Evolutionary conservation across 345 rosid species (phyloP), one percentile per base, ranked within the genome.

Genomic region (Salix purpurea): DNA sequence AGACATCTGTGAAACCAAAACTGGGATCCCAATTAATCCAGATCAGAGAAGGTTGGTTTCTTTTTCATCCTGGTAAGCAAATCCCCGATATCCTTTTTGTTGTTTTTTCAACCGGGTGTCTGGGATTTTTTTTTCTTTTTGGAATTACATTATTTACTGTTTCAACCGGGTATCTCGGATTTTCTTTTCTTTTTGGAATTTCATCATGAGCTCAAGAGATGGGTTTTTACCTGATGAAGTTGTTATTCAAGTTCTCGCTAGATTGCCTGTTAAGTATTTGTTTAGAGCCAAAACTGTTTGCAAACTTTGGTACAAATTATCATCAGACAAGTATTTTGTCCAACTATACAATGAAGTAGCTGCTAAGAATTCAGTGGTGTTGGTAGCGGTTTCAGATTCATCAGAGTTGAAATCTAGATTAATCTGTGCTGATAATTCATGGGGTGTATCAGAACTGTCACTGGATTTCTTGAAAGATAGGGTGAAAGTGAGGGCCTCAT

Each of bases 241-340:
- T 32, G n/a, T 90, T 65, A 79, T 88, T 40, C 90, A 86, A 71
- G 90, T 94, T 48, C 92, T 92, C 32, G 85, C 90, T 0, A 85
- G 97, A 81, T 81, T 94, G 85, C 99, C 97, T 54, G 85, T 88
- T 26, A 92, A 91, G 82, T 81, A 91, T 2, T 85, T 94, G 11
- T 85, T 88, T 77, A 85, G 89, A 71, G 85, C 90, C 37, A 92
- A 86, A 87, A 77, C 88, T 67, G 97, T 94, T 3, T 94, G 97
- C 79, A 94, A 88, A 84, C 81, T 84, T 28, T 94, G 97, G 97
- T 72, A 82, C 78, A 82, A 72, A 76, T 85, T 94, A 77, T 76
- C 88, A 30, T 87, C 86, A 8, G 95, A 91, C 52, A 82, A 82
- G 56, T 89, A 91, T 79, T 94, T 94, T 70, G 71, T 81, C 50